Evolutionary conservation across 495 filamentous ascomycete genomes (phyloP).

Genomic region (Hypomontagnella monticulosa): DNA sequence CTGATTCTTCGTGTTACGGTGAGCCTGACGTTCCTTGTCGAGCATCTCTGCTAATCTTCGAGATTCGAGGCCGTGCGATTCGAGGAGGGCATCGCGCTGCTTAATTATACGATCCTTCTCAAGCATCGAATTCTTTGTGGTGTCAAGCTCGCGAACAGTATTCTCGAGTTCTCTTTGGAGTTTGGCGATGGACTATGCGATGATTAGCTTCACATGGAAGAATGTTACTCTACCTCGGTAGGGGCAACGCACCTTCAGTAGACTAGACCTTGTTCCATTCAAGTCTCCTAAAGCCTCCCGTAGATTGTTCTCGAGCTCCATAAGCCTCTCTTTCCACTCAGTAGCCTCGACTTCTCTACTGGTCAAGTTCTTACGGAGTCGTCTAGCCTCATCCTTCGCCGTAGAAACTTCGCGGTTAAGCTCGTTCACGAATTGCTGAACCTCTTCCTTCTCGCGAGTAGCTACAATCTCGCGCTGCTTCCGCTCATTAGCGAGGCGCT

Average conservation of each 20-base stretch:
- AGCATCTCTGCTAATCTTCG: slow-evolving; percentile 86
- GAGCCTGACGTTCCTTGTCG: slow-evolving; percentile 87
- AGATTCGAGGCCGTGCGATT: slow-evolving; percentile 85
- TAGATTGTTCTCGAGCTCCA: slow-evolving; percentile 88
- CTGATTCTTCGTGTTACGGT: slow-evolving; percentile 82
- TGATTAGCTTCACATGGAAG: slow-evolving; percentile 40
- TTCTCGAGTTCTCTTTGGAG: slow-evolving; percentile 88
- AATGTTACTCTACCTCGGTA: neutral
- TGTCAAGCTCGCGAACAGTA: slow-evolving; percentile 82
- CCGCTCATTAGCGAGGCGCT: slow-evolving; percentile 78
- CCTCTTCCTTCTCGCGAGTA: slow-evolving; percentile 86
- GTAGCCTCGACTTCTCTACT: slow-evolving; percentile 86
- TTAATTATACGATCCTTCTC: slow-evolving; percentile 91
- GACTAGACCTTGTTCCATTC: slow-evolving; percentile 83
- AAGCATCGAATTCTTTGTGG: slow-evolving; percentile 73
- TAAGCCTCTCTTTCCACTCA: slow-evolving; percentile 86
- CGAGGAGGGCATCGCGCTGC: slow-evolving; percentile 90
- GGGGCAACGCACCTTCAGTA: slow-evolving; percentile 70
- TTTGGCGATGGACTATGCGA: slow-evolving; percentile 75
- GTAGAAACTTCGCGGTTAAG: slow-evolving; percentile 81
- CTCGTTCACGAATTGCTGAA: slow-evolving; percentile 77
- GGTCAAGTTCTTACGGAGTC: slow-evolving; percentile 81
- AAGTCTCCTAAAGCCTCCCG: slow-evolving; percentile 83
- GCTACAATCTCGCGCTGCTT: slow-evolving; percentile 88
- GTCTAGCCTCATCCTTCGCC: slow-evolving; percentile 86